Evolutionary conservation across 1,139 yeast genomes (phyloP).

Genomic region (Blastobotrys proliferans): DNA sequence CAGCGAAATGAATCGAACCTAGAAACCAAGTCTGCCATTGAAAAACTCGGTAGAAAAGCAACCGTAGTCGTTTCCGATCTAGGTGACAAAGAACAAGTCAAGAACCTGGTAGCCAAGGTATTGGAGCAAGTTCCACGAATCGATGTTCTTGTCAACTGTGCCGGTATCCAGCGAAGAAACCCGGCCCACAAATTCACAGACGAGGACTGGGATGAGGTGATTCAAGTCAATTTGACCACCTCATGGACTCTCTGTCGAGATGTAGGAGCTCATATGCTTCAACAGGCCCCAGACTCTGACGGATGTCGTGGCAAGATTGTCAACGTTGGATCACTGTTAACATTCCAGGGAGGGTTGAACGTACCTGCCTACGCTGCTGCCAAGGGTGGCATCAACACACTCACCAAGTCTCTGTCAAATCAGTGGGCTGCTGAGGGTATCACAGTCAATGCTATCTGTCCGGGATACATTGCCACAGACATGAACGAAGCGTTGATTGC

Average conservation of each 20-base stretch:
- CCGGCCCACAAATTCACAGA: slow-evolving; percentile 40
- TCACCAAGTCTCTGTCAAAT: slow-evolving; percentile 49
- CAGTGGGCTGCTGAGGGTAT: slow-evolving; percentile 53
- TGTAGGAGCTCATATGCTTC: slow-evolving; percentile 44
- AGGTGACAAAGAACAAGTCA: slow-evolving; percentile 30
- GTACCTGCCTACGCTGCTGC: slow-evolving; percentile 50
- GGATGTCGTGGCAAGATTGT: slow-evolving; percentile 58
- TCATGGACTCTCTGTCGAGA: slow-evolving; percentile 46
- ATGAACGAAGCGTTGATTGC: slow-evolving; percentile 42
- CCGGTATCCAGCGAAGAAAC: slow-evolving; percentile 46
- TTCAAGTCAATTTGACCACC: slow-evolving; percentile 48
- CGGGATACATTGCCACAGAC: slow-evolving; percentile 54
- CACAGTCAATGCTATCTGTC: slow-evolving; percentile 52
- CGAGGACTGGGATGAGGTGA: slow-evolving; percentile 42
- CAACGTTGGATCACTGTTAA: slow-evolving; percentile 54
- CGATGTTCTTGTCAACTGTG: slow-evolving; percentile 53
- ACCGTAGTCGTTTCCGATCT: slow-evolving; percentile 30
- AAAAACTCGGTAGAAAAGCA: slow-evolving; percentile 29
- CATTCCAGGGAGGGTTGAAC: slow-evolving; percentile 43
- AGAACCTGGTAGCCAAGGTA: slow-evolving; percentile 32
- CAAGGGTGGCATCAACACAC: slow-evolving; percentile 48
- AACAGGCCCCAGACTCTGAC: slow-evolving; percentile 31
- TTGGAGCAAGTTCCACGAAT: slow-evolving; percentile 36
- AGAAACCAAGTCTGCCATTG: slow-evolving; percentile 23
- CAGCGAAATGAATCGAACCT: slow-evolving; percentile 24